Conservation (phyloP, 2,329 filamentous ascomycete genomes). For the Sordariomycetes sp. region DNA sequence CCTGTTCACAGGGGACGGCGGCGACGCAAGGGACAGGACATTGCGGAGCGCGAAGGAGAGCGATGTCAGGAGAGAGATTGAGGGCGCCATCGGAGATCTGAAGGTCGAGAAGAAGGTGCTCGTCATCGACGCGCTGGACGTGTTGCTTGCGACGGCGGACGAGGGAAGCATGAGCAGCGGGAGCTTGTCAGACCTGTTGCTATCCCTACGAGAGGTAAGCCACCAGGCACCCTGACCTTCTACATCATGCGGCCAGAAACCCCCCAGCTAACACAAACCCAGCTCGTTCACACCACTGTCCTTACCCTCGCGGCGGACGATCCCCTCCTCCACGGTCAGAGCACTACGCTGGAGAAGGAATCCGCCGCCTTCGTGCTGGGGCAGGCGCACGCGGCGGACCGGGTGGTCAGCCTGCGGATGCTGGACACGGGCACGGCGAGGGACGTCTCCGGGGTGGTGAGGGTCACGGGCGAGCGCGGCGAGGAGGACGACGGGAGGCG, state of each 20-base stretch:
- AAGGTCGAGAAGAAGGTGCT: constrained; percentile 36
- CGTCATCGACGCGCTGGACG: constrained; percentile 57
- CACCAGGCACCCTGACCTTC: background rate
- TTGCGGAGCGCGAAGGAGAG: constrained; percentile 21
- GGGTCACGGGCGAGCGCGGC: constrained; percentile 43
- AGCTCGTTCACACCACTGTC: constrained; percentile 57
- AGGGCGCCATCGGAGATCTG: constrained; percentile 26
- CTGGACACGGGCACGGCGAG: constrained; percentile 82
- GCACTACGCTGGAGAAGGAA: constrained; percentile 59
- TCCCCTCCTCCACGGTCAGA: constrained; percentile 53
- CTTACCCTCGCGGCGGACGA: constrained; percentile 64
- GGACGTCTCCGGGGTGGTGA: constrained; percentile 82
- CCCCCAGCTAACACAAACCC: constrained; percentile 2
- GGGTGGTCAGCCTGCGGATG: constrained; percentile 61
- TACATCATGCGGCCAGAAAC: too few relatives aligned
- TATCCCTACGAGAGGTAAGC: constrained; percentile 55
- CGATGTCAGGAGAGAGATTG: constrained; percentile 28
- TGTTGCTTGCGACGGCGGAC: constrained; percentile 51
- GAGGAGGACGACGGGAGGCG: constrained; percentile 32
- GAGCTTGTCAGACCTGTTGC: constrained; percentile 45
- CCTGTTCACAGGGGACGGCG: constrained; percentile 30
- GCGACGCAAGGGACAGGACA: constrained; percentile 8
- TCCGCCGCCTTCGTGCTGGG: constrained; percentile 63
- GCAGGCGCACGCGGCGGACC: constrained; percentile 65
- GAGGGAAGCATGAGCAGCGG: constrained; percentile 31